Percentiles rank a stretch among this genome's conserved stretches.
Evolutionary conservation across 2,329 filamentous ascomycete species (phyloP).

Genomic region (Phyllosticta citribraziliensis): DNA sequence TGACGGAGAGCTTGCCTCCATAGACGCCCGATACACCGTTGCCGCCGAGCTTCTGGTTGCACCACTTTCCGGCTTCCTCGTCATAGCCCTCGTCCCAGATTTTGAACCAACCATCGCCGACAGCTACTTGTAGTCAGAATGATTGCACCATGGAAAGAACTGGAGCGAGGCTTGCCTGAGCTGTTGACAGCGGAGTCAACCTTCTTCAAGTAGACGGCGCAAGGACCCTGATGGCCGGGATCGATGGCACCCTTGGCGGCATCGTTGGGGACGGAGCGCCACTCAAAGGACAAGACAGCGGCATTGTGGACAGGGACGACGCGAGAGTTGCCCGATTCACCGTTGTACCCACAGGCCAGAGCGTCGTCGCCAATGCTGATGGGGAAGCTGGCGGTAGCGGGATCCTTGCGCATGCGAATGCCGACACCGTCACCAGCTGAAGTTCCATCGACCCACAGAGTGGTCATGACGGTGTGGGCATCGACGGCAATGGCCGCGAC

Average conservation of each 20-base stretch:
- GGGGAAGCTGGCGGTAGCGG: slow-evolving; percentile 45
- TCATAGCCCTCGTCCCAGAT: slow-evolving; percentile 63
- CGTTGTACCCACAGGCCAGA: slow-evolving; percentile 59
- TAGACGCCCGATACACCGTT: slow-evolving; percentile 49
- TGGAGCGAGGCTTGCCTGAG: slow-evolving; percentile 18
- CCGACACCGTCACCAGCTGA: slow-evolving; percentile 56
- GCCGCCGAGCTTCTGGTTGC: slow-evolving; percentile 57
- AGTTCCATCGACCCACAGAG: slow-evolving; percentile 25
- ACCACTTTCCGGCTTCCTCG: slow-evolving; percentile 48
- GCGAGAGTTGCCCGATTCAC: slow-evolving; percentile 39
- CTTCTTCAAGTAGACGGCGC: slow-evolving; percentile 64
- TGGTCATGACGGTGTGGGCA: slow-evolving; percentile 28
- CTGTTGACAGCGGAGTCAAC: slow-evolving; percentile 49
- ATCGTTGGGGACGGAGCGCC: slow-evolving; percentile 51
- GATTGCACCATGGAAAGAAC: not conserved
- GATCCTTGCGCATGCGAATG: slow-evolving; percentile 54
- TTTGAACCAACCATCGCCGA: slow-evolving; percentile 68
- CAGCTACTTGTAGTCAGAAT: slow-evolving; percentile 12
- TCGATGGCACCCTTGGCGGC: slow-evolving; percentile 48
- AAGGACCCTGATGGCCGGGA: slow-evolving; percentile 55
- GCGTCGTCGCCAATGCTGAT: slow-evolving; percentile 50
- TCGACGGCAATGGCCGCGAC: slow-evolving; percentile 4
- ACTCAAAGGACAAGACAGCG: slow-evolving; percentile 55
- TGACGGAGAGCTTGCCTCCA: slow-evolving; percentile 44
- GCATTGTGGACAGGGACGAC: slow-evolving; percentile 40